Evolutionary conservation across 768 basidiomycete genomes (phyloP), one percentile per base, ranked within the genome.

Genomic region (Mycena amicta): DNA sequence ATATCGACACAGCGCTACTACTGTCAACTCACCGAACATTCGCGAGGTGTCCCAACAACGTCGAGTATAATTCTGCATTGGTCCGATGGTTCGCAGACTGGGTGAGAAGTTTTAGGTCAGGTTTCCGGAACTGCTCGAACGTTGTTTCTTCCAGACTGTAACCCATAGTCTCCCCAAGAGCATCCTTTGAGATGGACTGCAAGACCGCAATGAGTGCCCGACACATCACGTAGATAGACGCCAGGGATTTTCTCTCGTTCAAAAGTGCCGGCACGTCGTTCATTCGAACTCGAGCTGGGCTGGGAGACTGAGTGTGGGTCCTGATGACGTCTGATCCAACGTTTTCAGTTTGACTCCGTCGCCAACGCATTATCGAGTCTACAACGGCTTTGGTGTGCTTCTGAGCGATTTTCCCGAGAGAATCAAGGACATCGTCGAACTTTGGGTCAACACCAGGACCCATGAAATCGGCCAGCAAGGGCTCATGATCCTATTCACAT

Each of bases 171-270:
- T 95, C 92, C 15, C 88, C 89, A 3, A 96, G 76, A 2, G 87
- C 86, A 63, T 93, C 92, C 67, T 88, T 89, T 1, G 88, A 80
- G 26, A 92, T 80, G 18, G 82, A 77, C 37, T 87, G 83, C 54
- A 95, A 81, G 13, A 95, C 84, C 2, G 84, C 86, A 26, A 93
- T 87, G 20, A 96, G 80, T 3, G 91, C 88, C 51, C 94, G 85
- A 67, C 92, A 95, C 86, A 93, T 89, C 67, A 98, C 85, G 69
- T 94, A 96, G 37, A 91, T 89, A 0, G 92, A 86, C 5, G 92
- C 89, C 3, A 95, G 80, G n/a, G 85, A 84, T 69, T 88, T 87
- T 28, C 89, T 86, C 69, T 91, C 91, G 55, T 79, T 82, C 45
- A 88, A 71, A n/a, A 85, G 67, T 28, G 71, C 74, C 0, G 80